Evolutionary conservation across 2,329 filamentous ascomycete species (phyloP).

Genomic region (Curvularia spicifera): DNA sequence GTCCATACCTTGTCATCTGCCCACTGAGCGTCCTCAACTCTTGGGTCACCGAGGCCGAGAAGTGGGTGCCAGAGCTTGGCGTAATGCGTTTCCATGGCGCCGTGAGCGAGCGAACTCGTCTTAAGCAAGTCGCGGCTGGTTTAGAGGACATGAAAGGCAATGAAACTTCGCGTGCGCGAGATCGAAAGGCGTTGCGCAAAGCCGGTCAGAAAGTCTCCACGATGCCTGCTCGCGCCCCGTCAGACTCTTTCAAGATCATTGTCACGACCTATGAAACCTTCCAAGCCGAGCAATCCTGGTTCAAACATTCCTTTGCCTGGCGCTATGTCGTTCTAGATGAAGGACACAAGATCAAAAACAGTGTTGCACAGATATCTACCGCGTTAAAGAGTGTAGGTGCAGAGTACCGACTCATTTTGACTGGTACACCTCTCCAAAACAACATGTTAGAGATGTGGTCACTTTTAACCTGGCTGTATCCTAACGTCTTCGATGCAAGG

Average conservation of each 20-base stretch:
- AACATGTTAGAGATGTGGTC: conserved; percentile 65
- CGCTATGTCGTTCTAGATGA: conserved; percentile 99
- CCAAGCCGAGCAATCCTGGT: conserved; percentile 91
- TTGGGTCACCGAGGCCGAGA: conserved; percentile 97
- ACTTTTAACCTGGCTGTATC: conserved; percentile 63
- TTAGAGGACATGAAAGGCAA: conserved; percentile 56
- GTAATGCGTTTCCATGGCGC: conserved; percentile 96
- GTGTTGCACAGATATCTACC: conserved; percentile 52
- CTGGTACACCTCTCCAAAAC: conserved; percentile 65
- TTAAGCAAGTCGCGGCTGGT: conserved; percentile 58
- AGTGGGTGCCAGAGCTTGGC: conserved; percentile 87
- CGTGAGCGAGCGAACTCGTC: conserved; percentile 79
- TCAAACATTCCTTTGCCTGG: conserved; percentile 96
- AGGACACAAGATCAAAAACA: conserved; percentile 98
- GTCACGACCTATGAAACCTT: conserved; percentile 99
- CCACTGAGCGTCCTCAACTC: conserved; percentile 96
- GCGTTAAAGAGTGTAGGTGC: conserved; percentile 54
- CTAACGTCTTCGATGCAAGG: conserved; percentile 62
- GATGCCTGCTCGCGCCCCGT: conserved; percentile 33
- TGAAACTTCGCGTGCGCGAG: conserved; percentile 73
- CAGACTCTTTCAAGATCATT: conserved; percentile 61
- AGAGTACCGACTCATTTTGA: conserved; percentile 59
- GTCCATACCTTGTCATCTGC: conserved; percentile 94
- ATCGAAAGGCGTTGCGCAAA: conserved; percentile 91
- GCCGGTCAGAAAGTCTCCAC: conserved; percentile 52